Conservation (phyloP, 208 protist species). For the Crithidia thermophila region DNA sequence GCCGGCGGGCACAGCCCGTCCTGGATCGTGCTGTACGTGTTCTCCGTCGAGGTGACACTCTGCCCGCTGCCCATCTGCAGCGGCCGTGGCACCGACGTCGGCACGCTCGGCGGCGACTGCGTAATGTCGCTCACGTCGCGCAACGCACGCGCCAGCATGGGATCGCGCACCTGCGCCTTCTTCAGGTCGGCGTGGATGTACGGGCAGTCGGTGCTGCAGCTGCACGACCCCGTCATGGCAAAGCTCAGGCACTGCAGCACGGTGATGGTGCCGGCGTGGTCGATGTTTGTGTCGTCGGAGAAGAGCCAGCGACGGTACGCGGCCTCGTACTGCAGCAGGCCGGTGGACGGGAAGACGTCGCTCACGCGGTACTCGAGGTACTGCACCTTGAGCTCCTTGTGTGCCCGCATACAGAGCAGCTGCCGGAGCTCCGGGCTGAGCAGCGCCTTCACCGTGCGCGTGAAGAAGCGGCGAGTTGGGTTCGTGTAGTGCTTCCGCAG, state of each 20-base stretch:
- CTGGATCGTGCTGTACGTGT: slow-evolving; percentile 4
- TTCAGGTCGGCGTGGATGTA: slow-evolving; percentile 45
- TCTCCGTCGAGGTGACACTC: slow-evolving; percentile 10
- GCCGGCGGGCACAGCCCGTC: slow-evolving; percentile 8
- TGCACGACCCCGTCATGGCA: slow-evolving; percentile 41
- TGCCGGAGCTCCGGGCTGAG: slow-evolving; percentile 46
- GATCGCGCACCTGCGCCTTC: slow-evolving; percentile 51
- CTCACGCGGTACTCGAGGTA: slow-evolving; percentile 63
- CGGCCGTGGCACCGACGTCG: background rate
- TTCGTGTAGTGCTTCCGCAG: slow-evolving; percentile 51
- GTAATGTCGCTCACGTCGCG: slow-evolving; percentile 38
- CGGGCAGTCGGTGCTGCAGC: slow-evolving; percentile 34
- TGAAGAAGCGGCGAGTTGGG: slow-evolving; percentile 45
- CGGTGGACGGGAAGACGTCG: slow-evolving; percentile 40
- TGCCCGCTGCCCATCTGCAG: slow-evolving; percentile 14
- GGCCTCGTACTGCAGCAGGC: slow-evolving; percentile 50
- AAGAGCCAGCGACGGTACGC: slow-evolving; percentile 60
- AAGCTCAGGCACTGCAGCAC: slow-evolving; percentile 45
- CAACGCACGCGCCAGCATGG: slow-evolving; percentile 39
- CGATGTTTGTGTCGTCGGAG: slow-evolving; percentile 27
- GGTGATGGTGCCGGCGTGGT: slow-evolving; percentile 30
- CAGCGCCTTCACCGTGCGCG: slow-evolving; percentile 50
- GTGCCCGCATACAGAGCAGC: slow-evolving; percentile 40
- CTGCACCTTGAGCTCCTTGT: slow-evolving; percentile 61
- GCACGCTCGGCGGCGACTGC: slow-evolving; percentile 6